Evolutionary conservation across 2,329 filamentous ascomycete genomes (phyloP), one percentile per base, ranked within the genome.

Genomic region (Fusarium pseudograminearum): DNA sequence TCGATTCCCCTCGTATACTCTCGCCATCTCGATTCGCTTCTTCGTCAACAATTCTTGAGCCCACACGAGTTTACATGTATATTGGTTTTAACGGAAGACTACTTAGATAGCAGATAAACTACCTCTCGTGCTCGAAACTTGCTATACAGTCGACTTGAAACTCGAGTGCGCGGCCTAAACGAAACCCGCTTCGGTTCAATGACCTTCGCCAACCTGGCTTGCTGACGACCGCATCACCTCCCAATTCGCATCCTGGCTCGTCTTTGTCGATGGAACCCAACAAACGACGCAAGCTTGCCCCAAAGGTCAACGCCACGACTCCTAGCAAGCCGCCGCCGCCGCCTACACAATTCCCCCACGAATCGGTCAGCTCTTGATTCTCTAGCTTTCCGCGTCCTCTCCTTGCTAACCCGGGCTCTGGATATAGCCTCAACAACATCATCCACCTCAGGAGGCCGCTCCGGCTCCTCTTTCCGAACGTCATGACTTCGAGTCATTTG

Each of bases 401-500:
- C 45, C 62, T 61, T 71, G 63, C 73, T 75, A 75, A 75, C 56
- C 41, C 38, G 30, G 60, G 47, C 52, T 53, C 38, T 58, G 58
- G 48, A 60, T 61, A 63, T 48, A 76, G 69, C 71, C 76, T 51
- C 76, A 76, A 57, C 78, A 79, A 56, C 76, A 79, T 28, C 76
- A 77, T 77, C 67, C 80, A 73, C 72, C 76, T 69, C 76, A 81
- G 78, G 81, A 84, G 78, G 74, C 78, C 57, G 75, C 79, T 33
- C 52, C 78, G 64, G 75, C 81, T 26, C 59, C 78, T 63, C 77
- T 76, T 72, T 75, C 78, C 57, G 84, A 88, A 72, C 84, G 86
- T 70, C 84, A 87, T 78, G 88, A 90, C 73, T 91, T 90, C 78
- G 89, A 90, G 78, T 85, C 87, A 55, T 90, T 90, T 75, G 89